These are phyloP conservation scores for Annulohypoxylon moriforme DNA, from an alignment of 495 filamentous ascomycete species.

Conservation along the genomic window DNA sequence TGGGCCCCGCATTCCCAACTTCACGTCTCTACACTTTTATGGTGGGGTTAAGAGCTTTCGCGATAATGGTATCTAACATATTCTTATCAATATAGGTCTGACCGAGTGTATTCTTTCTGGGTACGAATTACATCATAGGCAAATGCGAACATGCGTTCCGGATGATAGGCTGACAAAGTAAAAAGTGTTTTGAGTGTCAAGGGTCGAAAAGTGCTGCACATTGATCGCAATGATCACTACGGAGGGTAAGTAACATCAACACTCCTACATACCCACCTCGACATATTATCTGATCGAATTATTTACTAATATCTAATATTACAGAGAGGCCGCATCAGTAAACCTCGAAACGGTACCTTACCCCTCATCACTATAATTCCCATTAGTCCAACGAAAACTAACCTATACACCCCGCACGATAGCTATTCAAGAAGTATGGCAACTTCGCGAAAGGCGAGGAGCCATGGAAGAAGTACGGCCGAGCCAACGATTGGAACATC, in stretches of 20 bases:
- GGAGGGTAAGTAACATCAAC: conserved; percentile 78
- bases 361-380: conserved; percentile 28
- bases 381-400: conserved; percentile 33
- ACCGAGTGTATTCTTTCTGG: conserved; percentile 99
- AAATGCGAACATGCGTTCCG: not conserved
- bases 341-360: conserved; percentile 87
- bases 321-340: conserved; percentile 89
- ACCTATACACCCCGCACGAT: conserved; percentile 36
- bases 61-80: conserved; percentile 22
- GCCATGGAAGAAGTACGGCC: conserved; percentile 96
- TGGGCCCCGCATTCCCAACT: conserved; percentile 53
- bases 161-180: conserved; percentile 23
- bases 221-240: conserved; percentile 99
- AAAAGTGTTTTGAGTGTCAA: conserved; percentile 95
- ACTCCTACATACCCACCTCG: not conserved
- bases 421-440: conserved; percentile 96
- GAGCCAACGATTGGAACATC: conserved; percentile 99
- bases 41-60: conserved; percentile 25
- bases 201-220: conserved; percentile 98
- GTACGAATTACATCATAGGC: conserved; percentile 61
- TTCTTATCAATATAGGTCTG: conserved; percentile 70
- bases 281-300: conserved; percentile 4
- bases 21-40: conserved; percentile 11
- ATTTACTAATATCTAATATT: conserved; percentile 45
- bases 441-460: conserved; percentile 83